Conservation (phyloP, 805 yeast species). For the Monosporozyma servazzii region DNA sequence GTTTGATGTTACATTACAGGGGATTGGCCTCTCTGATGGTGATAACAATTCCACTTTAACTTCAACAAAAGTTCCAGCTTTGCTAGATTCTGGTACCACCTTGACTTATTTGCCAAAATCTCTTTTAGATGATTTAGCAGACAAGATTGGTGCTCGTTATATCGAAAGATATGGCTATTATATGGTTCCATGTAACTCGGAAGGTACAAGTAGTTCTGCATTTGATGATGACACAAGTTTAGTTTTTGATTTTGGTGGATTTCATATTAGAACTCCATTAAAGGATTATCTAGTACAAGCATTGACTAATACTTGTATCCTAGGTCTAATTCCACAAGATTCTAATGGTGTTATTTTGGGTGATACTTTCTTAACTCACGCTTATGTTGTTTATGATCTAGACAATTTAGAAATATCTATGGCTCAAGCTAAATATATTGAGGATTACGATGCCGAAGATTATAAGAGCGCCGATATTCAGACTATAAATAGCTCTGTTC, state of each 20-base stretch:
- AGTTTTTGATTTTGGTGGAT: conserved; percentile 54
- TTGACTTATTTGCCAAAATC: conserved; percentile 36
- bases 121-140: conserved; percentile 31
- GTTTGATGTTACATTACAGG: conserved; percentile 29
- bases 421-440: conserved; percentile 36
- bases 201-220: conserved; percentile 18
- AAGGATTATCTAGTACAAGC: conserved; percentile 25
- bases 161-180: conserved; percentile 37
- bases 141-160: conserved; percentile 37
- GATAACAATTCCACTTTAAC: conserved; percentile 19
- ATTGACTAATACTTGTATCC: conserved; percentile 31
- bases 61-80: conserved; percentile 30
- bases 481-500: conserved; percentile 34
- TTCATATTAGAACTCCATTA: conserved; percentile 44
- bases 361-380: conserved; percentile 46
- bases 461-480: conserved; percentile 33
- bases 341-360: conserved; percentile 37
- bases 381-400: conserved; percentile 52
- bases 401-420: conserved; percentile 38
- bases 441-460: not conserved
- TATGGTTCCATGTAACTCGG: conserved; percentile 35
- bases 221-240: conserved; percentile 32
- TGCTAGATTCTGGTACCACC: conserved; percentile 39
- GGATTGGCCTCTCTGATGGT: conserved; percentile 23
- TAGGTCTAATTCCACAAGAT: conserved; percentile 32